phyloP scores from a whole-genome alignment of 2,329 filamentous ascomycete genomes.

The Stagonosporopsis tanaceti region DNA sequence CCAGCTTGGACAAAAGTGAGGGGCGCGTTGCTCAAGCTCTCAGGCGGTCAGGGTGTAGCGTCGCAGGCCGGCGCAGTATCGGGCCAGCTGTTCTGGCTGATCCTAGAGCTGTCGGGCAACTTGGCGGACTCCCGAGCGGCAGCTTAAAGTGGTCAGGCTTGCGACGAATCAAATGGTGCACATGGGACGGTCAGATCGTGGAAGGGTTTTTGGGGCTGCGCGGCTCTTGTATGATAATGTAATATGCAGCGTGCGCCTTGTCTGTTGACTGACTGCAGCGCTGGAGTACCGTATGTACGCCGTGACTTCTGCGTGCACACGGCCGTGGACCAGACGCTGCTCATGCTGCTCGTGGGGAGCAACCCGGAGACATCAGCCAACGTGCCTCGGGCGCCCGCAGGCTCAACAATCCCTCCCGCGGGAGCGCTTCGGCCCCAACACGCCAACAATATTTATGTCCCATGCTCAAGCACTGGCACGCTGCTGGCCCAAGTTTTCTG shows the following conservation, averaged over 20 bases:
- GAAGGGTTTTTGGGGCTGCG: neutral
- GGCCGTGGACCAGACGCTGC: slow-evolving; percentile 4
- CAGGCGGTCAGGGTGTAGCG: slow-evolving; percentile 32
- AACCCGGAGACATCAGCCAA: neutral
- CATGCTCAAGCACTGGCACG: slow-evolving; percentile 1
- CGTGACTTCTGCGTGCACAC: neutral
- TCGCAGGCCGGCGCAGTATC: slow-evolving; percentile 16
- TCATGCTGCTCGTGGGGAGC: neutral
- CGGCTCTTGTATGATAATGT: neutral
- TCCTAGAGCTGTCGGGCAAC: slow-evolving; percentile 8
- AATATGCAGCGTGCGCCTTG: neutral
- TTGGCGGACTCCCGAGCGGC: slow-evolving; percentile 15
- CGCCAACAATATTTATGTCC: neutral
- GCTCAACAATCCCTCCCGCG: slow-evolving; percentile 15
- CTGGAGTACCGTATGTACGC: neutral
- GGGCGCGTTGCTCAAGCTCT: slow-evolving; percentile 20
- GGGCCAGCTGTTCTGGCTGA: slow-evolving; percentile 25
- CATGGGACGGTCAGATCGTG: neutral
- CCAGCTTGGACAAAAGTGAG: slow-evolving; percentile 6
- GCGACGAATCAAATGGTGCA: slow-evolving; percentile 14
- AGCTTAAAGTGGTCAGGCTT: slow-evolving; percentile 21
- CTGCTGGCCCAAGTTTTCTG: neutral
- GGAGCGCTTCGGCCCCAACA: slow-evolving; percentile 8
- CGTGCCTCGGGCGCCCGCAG: neutral
- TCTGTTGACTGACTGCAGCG: neutral